Evolutionary conservation across 164 flowering plant species (phyloP), one percentile per base, ranked within the genome.

Genomic region (Cinnamomum micranthum): DNA sequence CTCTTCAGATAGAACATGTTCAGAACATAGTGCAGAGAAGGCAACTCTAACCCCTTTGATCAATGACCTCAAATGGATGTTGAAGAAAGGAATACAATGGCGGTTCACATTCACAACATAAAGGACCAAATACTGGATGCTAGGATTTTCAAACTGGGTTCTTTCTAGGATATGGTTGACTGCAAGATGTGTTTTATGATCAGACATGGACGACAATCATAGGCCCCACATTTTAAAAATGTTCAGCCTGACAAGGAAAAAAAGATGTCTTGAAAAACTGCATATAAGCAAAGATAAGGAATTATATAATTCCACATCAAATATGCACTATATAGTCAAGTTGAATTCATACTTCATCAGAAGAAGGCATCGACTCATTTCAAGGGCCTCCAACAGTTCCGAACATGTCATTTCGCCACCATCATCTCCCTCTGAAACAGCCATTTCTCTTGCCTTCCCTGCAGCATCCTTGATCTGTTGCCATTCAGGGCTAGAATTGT

Each of bases 381-480:
- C 99, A 74, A 96, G 97, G 73, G 99, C 99, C 83, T 96, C 99
- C 80, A 94, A 78, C 76, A 96, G 89, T 80, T 96, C 98, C 71
- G 97, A 87, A 76, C 97, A 96, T 33, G 98, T 96, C 84, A 88
- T 70, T 89, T 91, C 97, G 82, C 93, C 91, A 79, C 85, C 84
- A 82, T 92, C 97, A 80, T 96, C 99, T 74, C 94, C 94, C 71
- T 85, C 97, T 66, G 83, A 70, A 73, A 72, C 72, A 25, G 97
- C 93, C 24, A 77, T 77, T 69, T 82, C 90, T 81, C 85, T 89
- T 74, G 95, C 92, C 75, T 87, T 96, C 75, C 88, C 95, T 33
- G 91, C 89, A 73, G 97, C 97, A 79, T 88, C 94, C 82, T 88
- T 96, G 67, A 96, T 94, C 71, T 86, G 89, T 65, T 85, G 83